Evolutionary conservation across 495 filamentous ascomycete genomes (phyloP), one percentile per base, ranked within the genome.

Genomic region (Aspergillus egyptiacus): DNA sequence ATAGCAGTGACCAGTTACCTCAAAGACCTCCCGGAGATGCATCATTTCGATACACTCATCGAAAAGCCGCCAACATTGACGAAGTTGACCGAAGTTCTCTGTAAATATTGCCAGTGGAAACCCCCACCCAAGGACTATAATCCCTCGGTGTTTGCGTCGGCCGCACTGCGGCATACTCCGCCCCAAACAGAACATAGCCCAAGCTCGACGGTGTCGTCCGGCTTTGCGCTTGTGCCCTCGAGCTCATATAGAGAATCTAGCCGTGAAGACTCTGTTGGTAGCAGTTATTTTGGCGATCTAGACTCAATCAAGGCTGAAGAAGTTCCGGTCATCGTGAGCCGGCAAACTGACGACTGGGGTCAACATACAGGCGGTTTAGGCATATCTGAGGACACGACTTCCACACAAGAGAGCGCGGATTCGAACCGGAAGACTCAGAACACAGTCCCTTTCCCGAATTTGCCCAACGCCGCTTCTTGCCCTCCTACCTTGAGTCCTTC

Each of bases 1-100:
- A 88, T 98, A 36, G 89, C 89, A 37, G 88, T 97, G n/a, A 98
- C 93, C 11, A 90, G 93, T 32, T 98, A 98, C 66, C 72, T 98
- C 11, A 97, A 96, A 56, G 93, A 98, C 58, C 77, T 98, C 15
- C 89, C 87, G 28, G 88, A 89, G 48, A 87, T 87, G 8, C 90
- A 97, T 71, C 85, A 96, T 65, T 97, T 98, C 57, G 89, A 96
- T 59, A 84, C 84, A 8, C 76, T 97, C 39, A 88, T 98, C 38
- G 89, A 97, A 65, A 98, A 98, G 65, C 93, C 93, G 8, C 90
- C 94, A 14, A 97, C 91, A 6, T 75, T 85, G 48, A 83, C 83
- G 5, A 96, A 95, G 66, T 66, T 97, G 24, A 88, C 83, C 0
- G 89, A 97, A 47, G 86, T 89, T 2, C 68, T 98, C 52, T 82